Conservation (phyloP, 208 protist genomes). For the Acanthamoeba castellanii region DNA sequence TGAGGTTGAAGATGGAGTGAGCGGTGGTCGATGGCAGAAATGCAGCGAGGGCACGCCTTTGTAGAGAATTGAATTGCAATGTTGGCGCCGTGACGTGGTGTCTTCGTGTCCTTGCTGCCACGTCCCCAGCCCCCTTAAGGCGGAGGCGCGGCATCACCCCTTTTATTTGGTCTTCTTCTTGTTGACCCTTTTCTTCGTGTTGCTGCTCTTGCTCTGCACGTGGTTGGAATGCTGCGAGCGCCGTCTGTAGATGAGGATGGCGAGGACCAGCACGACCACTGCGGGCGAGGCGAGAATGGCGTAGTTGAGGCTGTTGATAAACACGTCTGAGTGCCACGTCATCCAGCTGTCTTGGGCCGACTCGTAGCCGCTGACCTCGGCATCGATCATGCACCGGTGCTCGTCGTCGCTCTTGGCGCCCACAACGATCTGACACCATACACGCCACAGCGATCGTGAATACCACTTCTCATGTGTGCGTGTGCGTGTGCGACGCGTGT, state of each 20-base stretch:
- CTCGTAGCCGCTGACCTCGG: background rate
- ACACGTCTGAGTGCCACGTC: slow-evolving; percentile 44
- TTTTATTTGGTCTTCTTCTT: background rate
- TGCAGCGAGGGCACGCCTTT: background rate
- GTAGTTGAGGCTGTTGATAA: background rate
- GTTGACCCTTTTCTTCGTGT: background rate
- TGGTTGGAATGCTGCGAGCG: background rate
- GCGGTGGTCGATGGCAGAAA: background rate
- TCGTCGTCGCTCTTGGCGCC: slow-evolving; percentile 40
- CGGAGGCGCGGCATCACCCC: background rate
- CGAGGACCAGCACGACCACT: background rate
- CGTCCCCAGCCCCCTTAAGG: background rate
- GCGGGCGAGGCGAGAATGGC: slow-evolving; percentile 24
- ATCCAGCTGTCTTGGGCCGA: background rate
- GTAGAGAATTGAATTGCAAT: background rate
- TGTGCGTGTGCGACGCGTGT: background rate
- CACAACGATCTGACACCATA: background rate
- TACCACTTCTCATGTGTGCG: background rate
- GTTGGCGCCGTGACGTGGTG: background rate
- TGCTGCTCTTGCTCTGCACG: background rate
- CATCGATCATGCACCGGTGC: background rate
- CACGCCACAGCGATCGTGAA: background rate
- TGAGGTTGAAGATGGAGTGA: background rate
- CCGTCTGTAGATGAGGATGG: background rate
- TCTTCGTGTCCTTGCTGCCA: background rate